Evolutionary conservation across 345 rosid species (phyloP).

Genomic region (Ceriops zippeliana): DNA sequence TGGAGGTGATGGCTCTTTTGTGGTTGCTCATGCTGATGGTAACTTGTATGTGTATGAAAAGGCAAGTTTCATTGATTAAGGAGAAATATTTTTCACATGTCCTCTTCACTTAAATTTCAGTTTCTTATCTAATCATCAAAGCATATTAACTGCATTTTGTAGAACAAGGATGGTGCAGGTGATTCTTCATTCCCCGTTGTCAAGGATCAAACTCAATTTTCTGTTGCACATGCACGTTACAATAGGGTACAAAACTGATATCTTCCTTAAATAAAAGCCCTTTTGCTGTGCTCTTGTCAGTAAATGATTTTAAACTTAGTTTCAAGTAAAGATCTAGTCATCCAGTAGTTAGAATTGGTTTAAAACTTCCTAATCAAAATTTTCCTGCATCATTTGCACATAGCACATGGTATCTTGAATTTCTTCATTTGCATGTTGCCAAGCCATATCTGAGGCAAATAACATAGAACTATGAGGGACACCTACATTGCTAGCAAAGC

Average conservation of each 20-base stretch:
- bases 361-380: background rate
- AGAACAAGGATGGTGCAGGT: constrained; percentile 91
- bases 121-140: constrained; percentile 13
- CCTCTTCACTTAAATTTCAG: constrained; percentile 9
- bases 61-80: constrained; percentile 53
- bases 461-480: background rate
- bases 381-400: background rate
- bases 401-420: background rate
- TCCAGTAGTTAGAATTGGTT: background rate
- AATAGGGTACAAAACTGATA: constrained; percentile 60
- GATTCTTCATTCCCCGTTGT: constrained; percentile 91
- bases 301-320: background rate
- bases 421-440: background rate
- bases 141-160: constrained; percentile 11
- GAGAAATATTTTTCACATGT: constrained; percentile 6
- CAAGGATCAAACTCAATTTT: constrained; percentile 83
- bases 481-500: background rate
- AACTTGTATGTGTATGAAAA: constrained; percentile 90
- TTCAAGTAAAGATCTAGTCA: constrained; percentile 3
- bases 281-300: constrained; percentile 3
- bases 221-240: constrained; percentile 85
- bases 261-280: background rate
- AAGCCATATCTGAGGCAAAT: background rate
- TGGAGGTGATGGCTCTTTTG: constrained; percentile 89
- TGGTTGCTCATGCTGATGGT: constrained; percentile 98